Percentiles rank a stretch among this genome's conserved stretches.
Evolutionary conservation across 1,284 basidiomycete genomes (phyloP).

Genomic region (Polyporus tsugae): DNA sequence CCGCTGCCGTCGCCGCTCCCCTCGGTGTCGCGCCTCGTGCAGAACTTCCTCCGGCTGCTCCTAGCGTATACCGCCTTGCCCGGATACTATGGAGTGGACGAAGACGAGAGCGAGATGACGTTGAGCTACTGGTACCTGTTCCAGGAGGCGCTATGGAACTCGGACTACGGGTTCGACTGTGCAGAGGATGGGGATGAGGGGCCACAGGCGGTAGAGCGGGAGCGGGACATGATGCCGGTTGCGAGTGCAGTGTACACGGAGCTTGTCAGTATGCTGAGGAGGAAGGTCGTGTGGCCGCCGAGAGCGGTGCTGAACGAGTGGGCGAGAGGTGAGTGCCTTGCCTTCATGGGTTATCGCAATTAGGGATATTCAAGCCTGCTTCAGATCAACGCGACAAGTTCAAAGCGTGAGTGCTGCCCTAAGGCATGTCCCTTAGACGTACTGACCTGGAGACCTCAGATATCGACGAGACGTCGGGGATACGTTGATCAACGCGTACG

Average conservation of each 20-base stretch:
- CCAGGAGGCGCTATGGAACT: conserved; percentile 87
- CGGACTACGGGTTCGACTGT: conserved; percentile 61
- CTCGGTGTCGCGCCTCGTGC: conserved; percentile 53
- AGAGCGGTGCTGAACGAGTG: conserved; percentile 56
- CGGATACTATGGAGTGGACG: conserved; percentile 81
- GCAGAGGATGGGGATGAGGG: conserved; percentile 45
- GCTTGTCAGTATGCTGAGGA: conserved; percentile 72
- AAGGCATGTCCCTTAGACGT: not conserved
- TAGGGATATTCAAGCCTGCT: not conserved
- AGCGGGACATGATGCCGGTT: conserved; percentile 58
- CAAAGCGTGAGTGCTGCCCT: conserved; percentile 61
- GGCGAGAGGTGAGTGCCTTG: conserved; percentile 66
- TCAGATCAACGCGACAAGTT: conserved; percentile 81
- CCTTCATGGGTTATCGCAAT: conserved; percentile 8
- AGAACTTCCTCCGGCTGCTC: conserved; percentile 75
- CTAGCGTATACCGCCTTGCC: conserved; percentile 81
- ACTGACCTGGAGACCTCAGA: conserved; percentile 45
- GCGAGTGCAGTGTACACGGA: conserved; percentile 83
- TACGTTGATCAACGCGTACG: conserved; percentile 89
- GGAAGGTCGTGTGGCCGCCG: conserved; percentile 79
- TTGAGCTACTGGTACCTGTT: conserved; percentile 89
- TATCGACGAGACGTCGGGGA: conserved; percentile 92
- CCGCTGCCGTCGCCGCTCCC: conserved; percentile 35
- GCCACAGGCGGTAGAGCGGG: conserved; percentile 39
- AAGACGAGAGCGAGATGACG: conserved; percentile 87